Conservation (phyloP, 2,329 filamentous ascomycete genomes). For the Zymoseptoria ardabiliae region DNA sequence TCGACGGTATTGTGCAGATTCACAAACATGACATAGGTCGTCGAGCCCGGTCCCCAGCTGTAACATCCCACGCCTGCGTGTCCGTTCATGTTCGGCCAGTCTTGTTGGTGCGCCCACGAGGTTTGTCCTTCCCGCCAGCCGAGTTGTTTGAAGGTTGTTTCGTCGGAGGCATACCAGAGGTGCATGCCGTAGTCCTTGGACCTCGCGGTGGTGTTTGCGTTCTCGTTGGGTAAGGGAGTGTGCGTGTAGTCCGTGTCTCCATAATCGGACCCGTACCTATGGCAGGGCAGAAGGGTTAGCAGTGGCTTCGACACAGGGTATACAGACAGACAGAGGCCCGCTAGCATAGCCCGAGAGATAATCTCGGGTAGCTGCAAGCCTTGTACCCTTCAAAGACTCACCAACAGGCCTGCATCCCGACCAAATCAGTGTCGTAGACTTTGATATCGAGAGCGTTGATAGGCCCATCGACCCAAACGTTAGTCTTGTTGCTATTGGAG, state of each 20-base stretch:
- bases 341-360: too few species aligned
- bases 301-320: too few species aligned
- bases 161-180: slow-evolving; percentile 38
- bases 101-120: slow-evolving; percentile 31
- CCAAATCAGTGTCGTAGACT: slow-evolving; percentile 26
- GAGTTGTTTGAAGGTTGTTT: slow-evolving; percentile 35
- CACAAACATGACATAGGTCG: slow-evolving; percentile 39
- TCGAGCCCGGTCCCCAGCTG: slow-evolving; percentile 34
- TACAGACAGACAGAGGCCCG: too few species aligned
- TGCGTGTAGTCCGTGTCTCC: slow-evolving; percentile 34
- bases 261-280: slow-evolving; percentile 18
- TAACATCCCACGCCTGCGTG: slow-evolving; percentile 41
- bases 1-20: slow-evolving; percentile 34
- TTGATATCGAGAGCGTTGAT: slow-evolving; percentile 27
- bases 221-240: slow-evolving; percentile 27
- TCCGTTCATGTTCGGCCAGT: slow-evolving; percentile 35
- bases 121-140: slow-evolving; percentile 35
- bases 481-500: slow-evolving; percentile 31
- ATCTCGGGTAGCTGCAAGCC: too few species aligned
- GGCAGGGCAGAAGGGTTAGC: too few species aligned
- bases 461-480: slow-evolving; percentile 35
- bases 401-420: slow-evolving; percentile 35
- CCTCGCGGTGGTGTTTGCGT: slow-evolving; percentile 18
- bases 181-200: slow-evolving; percentile 33
- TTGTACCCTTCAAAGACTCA: too few species aligned